These are phyloP conservation scores for Amylocarpus encephaloides DNA, from an alignment of 2,329 filamentous ascomycete genomes.

Conservation along the genomic window DNA sequence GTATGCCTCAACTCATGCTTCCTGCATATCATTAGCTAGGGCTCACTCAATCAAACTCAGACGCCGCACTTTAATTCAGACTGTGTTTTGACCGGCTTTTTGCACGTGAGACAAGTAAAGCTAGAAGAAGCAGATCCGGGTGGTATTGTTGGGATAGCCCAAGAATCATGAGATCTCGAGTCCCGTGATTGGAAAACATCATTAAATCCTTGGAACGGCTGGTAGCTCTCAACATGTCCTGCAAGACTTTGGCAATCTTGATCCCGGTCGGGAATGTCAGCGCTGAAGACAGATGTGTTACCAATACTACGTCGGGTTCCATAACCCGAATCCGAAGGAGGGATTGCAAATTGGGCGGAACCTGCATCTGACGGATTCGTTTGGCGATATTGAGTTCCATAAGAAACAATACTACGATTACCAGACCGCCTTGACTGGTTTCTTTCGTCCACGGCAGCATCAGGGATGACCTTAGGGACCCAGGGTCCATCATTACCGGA, in stretches of 20 bases:
- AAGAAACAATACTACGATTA: slow-evolving; percentile 20
- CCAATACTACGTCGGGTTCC: slow-evolving; percentile 28
- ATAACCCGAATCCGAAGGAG: slow-evolving; percentile 34
- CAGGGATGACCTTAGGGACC: slow-evolving; percentile 34
- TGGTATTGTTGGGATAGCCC: slow-evolving; percentile 13
- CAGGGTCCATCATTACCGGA: slow-evolving; percentile 38
- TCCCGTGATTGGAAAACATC: slow-evolving; percentile 20
- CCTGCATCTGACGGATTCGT: slow-evolving; percentile 27
- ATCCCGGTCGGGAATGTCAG: slow-evolving; percentile 26
- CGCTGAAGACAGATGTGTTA: slow-evolving; percentile 29
- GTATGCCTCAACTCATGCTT: slow-evolving; percentile 69
- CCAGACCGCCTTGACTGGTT: slow-evolving; percentile 18
- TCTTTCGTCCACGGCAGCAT: slow-evolving; percentile 20
- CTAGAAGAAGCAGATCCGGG: slow-evolving; percentile 10
- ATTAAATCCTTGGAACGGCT: slow-evolving; percentile 17
- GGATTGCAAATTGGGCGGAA: slow-evolving; percentile 21
- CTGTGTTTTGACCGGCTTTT: slow-evolving; percentile 40
- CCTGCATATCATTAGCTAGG: slow-evolving; percentile 39
- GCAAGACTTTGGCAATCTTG: slow-evolving; percentile 27
- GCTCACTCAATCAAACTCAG: slow-evolving; percentile 6
- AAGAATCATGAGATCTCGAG: slow-evolving; percentile 14
- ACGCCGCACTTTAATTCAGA: slow-evolving; percentile 49
- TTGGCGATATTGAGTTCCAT: slow-evolving; percentile 28
- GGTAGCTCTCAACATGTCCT: slow-evolving; percentile 22
- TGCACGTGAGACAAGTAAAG: slow-evolving; percentile 37